Conservation (phyloP, 768 basidiomycete species). For the Kwoniella dendrophila region DNA sequence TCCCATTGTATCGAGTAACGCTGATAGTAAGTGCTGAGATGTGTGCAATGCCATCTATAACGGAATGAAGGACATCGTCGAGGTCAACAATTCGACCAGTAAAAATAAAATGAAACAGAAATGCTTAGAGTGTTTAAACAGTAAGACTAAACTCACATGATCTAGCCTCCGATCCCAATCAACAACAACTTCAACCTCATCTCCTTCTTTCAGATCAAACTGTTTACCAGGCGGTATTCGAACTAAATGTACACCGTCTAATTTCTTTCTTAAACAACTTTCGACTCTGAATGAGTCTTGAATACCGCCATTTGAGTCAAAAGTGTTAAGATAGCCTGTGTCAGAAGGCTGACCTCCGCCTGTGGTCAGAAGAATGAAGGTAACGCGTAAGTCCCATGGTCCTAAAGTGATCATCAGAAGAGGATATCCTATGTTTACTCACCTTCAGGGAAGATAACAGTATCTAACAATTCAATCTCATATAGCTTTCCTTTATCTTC, state of each 20-base stretch:
- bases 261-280: conserved; percentile 38
- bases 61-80: not conserved
- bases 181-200: conserved; percentile 44
- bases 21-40: conserved; percentile 54
- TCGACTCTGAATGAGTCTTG: conserved; percentile 35
- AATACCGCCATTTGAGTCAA: conserved; percentile 30
- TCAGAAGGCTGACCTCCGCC: conserved; percentile 55
- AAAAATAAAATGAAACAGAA: too few species aligned
- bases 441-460: conserved; percentile 56
- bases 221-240: conserved; percentile 31
- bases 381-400: not conserved
- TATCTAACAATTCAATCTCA: conserved; percentile 52
- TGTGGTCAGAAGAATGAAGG: conserved; percentile 7
- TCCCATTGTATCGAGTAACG: conserved; percentile 42
- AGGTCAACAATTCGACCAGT: not conserved
- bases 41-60: conserved; percentile 54
- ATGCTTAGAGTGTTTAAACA: not conserved
- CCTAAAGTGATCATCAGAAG: not conserved
- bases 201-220: conserved; percentile 16
- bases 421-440: not conserved
- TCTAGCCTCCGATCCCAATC: conserved; percentile 54
- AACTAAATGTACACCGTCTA: conserved; percentile 51
- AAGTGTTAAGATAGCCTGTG: conserved; percentile 36
- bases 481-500: conserved; percentile 40
- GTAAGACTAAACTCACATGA: conserved; percentile 40